Evolutionary conservation across 257 asterid genomes (phyloP).

Genomic region (Gentiana macrophylla): DNA sequence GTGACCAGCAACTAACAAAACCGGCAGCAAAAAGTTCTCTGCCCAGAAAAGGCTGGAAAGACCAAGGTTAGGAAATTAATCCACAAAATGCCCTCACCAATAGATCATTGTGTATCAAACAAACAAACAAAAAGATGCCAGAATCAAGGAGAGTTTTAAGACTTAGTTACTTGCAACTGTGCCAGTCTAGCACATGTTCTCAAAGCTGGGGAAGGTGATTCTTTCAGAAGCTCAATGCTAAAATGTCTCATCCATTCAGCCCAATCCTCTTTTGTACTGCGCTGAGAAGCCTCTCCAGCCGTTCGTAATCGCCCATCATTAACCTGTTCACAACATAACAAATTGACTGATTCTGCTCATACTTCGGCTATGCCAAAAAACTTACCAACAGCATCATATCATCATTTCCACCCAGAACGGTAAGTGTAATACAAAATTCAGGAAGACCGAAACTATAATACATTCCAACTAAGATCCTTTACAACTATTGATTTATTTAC

Average conservation of each 20-base stretch:
- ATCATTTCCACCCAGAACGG: too few relatives aligned
- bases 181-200: slow-evolving; percentile 97
- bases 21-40: slow-evolving; percentile 98
- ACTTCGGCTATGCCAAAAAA: background rate
- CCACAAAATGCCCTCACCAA: background rate
- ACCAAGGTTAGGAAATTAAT: slow-evolving; percentile 15
- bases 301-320: slow-evolving; percentile 78
- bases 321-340: slow-evolving; percentile 34
- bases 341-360: slow-evolving; percentile 6
- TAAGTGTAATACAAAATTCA: background rate
- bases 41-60: slow-evolving; percentile 90
- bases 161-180: slow-evolving; percentile 60
- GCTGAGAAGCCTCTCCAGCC: slow-evolving; percentile 99
- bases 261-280: slow-evolving; percentile 99
- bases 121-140: background rate
- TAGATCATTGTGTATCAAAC: background rate
- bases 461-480: slow-evolving; percentile 1
- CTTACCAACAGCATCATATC: background rate
- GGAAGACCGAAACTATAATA: background rate
- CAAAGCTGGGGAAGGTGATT: slow-evolving; percentile 96
- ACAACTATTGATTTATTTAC: background rate
- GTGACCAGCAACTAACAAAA: slow-evolving; percentile 98
- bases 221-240: slow-evolving; percentile 93
- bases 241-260: slow-evolving; percentile 99
- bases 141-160: slow-evolving; percentile 4